Evolutionary conservation across 257 asterid species (phyloP).

Genomic region (Penstemon newberryi): DNA sequence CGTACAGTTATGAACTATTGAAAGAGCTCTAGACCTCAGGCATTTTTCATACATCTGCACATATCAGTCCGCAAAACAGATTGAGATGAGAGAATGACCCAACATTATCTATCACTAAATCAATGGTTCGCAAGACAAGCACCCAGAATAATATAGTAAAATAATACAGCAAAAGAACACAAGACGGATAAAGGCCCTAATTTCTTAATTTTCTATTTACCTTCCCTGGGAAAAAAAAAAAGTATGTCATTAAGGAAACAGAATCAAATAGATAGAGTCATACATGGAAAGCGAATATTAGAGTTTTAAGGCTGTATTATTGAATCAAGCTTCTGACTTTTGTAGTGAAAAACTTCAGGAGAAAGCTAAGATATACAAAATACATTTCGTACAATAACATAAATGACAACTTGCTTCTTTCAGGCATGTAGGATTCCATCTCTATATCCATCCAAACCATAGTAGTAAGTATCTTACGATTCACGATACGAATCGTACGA

Average conservation of each 20-base stretch:
- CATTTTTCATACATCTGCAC: constrained; percentile 78
- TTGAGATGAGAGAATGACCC: constrained; percentile 27
- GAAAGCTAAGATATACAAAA: constrained; percentile 16
- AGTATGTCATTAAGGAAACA: not conserved
- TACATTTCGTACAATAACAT: not conserved
- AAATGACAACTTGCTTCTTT: constrained; percentile 5
- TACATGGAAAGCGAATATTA: not conserved
- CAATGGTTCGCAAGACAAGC: constrained; percentile 4
- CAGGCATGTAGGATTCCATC: not conserved
- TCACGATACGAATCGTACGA: too few relatives aligned
- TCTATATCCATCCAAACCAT: not conserved
- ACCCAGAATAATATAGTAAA: not conserved
- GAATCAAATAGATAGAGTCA: not conserved
- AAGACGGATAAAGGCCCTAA: not conserved
- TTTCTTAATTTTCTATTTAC: not conserved
- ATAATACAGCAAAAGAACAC: constrained; percentile 15
- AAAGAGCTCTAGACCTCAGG: constrained; percentile 73
- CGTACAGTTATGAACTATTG: constrained; percentile 75
- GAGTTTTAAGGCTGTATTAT: constrained; percentile 4
- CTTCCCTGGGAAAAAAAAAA: not conserved
- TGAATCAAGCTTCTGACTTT: constrained; percentile 17
- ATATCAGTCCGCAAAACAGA: constrained; percentile 8
- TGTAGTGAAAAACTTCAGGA: not conserved
- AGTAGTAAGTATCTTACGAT: too few relatives aligned
- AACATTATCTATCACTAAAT: constrained; percentile 17